Conservation (phyloP, 306 rosid species). For the Quercus rubra region DNA sequence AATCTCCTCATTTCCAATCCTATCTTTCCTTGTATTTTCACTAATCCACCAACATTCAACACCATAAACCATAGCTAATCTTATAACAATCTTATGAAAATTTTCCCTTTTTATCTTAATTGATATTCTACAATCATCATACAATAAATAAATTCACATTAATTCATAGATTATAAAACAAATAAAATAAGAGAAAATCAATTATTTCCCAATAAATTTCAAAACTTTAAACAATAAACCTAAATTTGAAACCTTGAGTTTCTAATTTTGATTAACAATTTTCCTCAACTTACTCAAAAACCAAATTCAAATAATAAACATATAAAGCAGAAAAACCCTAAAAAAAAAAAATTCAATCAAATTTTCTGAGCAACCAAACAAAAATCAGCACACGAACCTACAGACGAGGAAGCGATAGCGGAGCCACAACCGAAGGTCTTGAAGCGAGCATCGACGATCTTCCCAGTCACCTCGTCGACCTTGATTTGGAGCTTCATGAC, state of each 20-base stretch:
- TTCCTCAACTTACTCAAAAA: no score
- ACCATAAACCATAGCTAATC: no score
- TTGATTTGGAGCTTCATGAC: conserved; percentile 94
- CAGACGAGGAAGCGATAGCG: conserved; percentile 89
- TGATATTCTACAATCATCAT: no score
- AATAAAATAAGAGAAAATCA: not conserved
- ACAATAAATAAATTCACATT: no score
- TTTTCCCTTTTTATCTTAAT: no score
- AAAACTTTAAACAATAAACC: not conserved
- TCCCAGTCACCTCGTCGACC: conserved; percentile 72
- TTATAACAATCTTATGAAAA: no score
- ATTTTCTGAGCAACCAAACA: not conserved
- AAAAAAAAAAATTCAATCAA: not conserved
- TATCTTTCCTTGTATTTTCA: no score
- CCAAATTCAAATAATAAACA: not conserved
- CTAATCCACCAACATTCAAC: no score
- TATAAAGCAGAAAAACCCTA: not conserved
- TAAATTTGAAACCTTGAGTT: no score
- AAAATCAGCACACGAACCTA: conserved; percentile 47
- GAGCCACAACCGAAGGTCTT: conserved; percentile 95
- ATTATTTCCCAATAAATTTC: not conserved
- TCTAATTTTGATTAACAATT: not conserved
- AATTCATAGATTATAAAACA: not conserved
- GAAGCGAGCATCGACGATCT: conserved; percentile 82
- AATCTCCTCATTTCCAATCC: no score